These are phyloP conservation scores for Phytopythium cucurbitacearum DNA, from an alignment of 352 stramenopile genomes.

Conservation along the genomic window DNA sequence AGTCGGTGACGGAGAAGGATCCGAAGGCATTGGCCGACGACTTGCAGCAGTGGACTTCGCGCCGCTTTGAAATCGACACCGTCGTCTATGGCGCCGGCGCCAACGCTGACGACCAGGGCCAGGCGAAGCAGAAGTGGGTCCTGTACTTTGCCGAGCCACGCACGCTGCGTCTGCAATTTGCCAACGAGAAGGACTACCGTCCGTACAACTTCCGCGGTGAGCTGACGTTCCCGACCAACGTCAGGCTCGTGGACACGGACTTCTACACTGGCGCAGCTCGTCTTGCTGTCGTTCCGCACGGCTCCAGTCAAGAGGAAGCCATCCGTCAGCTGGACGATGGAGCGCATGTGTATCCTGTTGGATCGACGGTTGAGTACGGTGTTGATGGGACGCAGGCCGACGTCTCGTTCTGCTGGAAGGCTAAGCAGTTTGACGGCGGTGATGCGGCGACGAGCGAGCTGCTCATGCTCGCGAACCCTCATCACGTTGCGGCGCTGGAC, in stretches of 20 bases:
- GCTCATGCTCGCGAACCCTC: constrained; percentile 71
- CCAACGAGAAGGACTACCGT: constrained; percentile 62
- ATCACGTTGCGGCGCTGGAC: constrained; percentile 56
- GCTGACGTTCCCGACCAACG: constrained; percentile 65
- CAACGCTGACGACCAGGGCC: constrained; percentile 14
- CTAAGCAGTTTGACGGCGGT: constrained; percentile 28
- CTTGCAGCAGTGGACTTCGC: constrained; percentile 44
- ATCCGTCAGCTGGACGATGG: constrained; percentile 38
- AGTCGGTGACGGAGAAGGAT: constrained; percentile 26
- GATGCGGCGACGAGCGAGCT: constrained; percentile 22
- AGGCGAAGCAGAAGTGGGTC: constrained; percentile 55
- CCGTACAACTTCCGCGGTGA: constrained; percentile 62
- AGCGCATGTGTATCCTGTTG: constrained; percentile 50
- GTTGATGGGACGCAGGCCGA: constrained; percentile 21
- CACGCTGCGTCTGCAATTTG: constrained; percentile 62
- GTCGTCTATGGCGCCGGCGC: constrained; percentile 52
- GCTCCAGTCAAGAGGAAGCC: constrained; percentile 8
- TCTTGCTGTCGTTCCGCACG: constrained; percentile 50
- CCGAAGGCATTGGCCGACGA: constrained; percentile 12
- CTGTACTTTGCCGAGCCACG: constrained; percentile 66
- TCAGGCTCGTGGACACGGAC: constrained; percentile 59
- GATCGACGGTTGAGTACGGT: constrained; percentile 30
- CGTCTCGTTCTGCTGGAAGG: constrained; percentile 62
- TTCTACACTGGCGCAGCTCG: constrained; percentile 59
- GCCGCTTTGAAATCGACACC: constrained; percentile 67